A percentile compares a stretch with the other conserved stretches of the same genome.
Evolutionary conservation across 2,329 filamentous ascomycete genomes (phyloP).

Genomic region (Aspergillus ustus): DNA sequence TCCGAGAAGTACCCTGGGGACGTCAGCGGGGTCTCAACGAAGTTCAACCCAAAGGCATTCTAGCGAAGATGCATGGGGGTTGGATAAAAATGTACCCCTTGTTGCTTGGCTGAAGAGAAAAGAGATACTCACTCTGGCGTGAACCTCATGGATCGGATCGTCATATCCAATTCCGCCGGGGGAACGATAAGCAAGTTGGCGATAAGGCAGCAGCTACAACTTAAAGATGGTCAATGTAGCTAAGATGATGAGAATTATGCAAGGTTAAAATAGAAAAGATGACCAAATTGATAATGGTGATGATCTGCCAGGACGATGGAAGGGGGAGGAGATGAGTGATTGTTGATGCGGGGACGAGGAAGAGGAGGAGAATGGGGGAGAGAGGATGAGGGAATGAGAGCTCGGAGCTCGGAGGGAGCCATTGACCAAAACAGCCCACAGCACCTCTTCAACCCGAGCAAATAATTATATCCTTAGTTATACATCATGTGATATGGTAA

Average conservation of each 20-base stretch:
- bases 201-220: constrained; percentile 26
- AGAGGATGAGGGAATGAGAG: neutral
- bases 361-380: constrained; percentile 11
- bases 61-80: neutral
- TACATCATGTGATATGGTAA: no score
- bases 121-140: constrained; percentile 44
- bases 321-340: constrained; percentile 10
- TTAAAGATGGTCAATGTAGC: constrained; percentile 17
- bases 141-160: constrained; percentile 47
- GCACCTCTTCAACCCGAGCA: no score
- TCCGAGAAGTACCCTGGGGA: constrained; percentile 49
- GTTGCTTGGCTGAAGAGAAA: neutral
- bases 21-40: constrained; percentile 6
- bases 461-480: no score
- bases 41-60: neutral
- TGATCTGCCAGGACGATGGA: neutral
- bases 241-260: neutral
- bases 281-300: neutral
- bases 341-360: constrained; percentile 17
- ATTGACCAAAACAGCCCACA: no score
- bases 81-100: neutral
- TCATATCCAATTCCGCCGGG: constrained; percentile 36
- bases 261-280: neutral
- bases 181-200: constrained; percentile 11
- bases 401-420: neutral